Percentiles rank a stretch among this genome's conserved stretches.
Evolutionary conservation across 495 filamentous ascomycete genomes (phyloP).

Genomic region (Neurospora sp.): DNA sequence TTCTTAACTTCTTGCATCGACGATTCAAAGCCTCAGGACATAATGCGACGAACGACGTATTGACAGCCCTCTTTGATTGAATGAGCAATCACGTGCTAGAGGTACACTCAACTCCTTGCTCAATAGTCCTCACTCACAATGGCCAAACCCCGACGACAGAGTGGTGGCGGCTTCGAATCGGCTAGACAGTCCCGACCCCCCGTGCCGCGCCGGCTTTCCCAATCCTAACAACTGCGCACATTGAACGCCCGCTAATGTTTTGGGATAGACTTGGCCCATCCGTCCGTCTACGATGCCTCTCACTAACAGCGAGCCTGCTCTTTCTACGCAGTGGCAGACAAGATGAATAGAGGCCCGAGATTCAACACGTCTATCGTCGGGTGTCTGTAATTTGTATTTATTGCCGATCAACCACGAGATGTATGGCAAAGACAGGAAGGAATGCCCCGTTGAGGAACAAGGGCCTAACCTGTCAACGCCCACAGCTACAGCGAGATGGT

Average conservation of each 20-base stretch:
- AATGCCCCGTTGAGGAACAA: conserved; percentile 5
- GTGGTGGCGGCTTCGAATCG: background rate
- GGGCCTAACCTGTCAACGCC: background rate
- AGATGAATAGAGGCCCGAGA: background rate
- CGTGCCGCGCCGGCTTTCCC: background rate
- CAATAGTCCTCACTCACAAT: background rate
- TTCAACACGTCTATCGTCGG: background rate
- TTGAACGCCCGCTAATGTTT: background rate
- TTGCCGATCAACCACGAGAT: background rate
- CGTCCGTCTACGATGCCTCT: conserved; percentile 32
- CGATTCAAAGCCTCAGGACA: background rate
- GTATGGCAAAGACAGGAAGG: background rate
- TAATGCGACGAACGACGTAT: background rate
- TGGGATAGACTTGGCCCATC: conserved; percentile 64
- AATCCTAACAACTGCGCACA: background rate
- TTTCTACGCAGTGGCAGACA: background rate
- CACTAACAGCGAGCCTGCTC: background rate
- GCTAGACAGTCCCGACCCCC: background rate
- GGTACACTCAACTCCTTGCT: background rate
- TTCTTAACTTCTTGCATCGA: background rate
- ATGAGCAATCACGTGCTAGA: background rate
- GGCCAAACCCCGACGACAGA: background rate
- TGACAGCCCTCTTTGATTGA: background rate
- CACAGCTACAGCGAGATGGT: background rate
- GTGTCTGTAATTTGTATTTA: background rate